A percentile compares a stretch with the other conserved stretches of the same genome.
phyloP scores from a whole-genome alignment of 345 rosid genomes.

The Sisymbrium altissimum region DNA sequence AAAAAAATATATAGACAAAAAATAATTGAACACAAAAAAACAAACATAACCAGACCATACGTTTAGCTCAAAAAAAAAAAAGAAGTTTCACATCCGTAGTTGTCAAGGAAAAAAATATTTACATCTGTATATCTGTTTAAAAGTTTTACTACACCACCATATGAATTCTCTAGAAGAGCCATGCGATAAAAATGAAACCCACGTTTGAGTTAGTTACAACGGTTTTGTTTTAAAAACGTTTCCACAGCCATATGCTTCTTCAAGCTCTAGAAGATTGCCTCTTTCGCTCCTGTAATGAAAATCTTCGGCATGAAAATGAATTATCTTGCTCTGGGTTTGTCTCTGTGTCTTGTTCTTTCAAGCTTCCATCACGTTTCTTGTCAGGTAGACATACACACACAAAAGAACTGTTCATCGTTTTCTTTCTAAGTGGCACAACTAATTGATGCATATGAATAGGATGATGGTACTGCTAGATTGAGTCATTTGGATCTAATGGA shows the following conservation, averaged over 20 bases:
- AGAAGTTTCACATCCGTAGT: no score
- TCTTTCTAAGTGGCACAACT: background rate
- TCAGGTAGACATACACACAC: conserved; percentile 30
- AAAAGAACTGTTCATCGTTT: background rate
- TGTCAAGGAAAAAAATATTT: background rate
- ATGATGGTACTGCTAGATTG: conserved; percentile 24
- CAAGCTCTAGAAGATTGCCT: conserved; percentile 3
- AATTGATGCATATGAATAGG: conserved; percentile 4
- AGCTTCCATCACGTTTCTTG: conserved; percentile 27
- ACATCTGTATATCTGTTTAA: background rate
- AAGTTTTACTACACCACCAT: background rate
- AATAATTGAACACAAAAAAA: no score
- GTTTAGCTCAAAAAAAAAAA: no score
- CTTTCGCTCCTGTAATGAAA: background rate
- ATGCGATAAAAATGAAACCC: conserved; percentile 8
- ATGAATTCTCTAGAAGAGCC: background rate
- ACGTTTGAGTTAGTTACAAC: conserved; percentile 37
- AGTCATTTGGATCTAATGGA: conserved; percentile 25
- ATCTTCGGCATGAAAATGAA: conserved; percentile 12
- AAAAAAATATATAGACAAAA: no score
- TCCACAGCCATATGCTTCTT: background rate
- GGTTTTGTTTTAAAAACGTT: conserved; percentile 13
- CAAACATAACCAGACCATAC: no score
- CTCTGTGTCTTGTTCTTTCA: conserved; percentile 28
- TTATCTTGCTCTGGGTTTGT: conserved; percentile 9